Evolutionary conservation across 1,139 yeast genomes (phyloP).

Genomic region (Candida mesenterica): DNA sequence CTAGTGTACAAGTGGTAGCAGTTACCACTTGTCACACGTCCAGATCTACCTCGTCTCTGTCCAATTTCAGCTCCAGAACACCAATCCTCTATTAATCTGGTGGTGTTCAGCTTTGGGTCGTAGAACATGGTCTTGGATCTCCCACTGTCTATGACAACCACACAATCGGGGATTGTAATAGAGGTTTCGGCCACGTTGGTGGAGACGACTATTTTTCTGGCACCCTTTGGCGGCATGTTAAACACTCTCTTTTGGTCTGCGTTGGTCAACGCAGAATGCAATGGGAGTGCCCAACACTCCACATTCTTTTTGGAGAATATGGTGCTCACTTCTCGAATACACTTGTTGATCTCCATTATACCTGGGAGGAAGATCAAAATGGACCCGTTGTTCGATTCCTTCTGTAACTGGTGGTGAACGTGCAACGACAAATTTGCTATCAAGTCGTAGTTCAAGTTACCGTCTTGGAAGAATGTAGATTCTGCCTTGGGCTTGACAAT

Average conservation of each 20-base stretch:
- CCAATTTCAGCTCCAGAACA: constrained; percentile 89
- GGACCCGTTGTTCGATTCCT: constrained; percentile 57
- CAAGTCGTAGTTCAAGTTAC: constrained; percentile 72
- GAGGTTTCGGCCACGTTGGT: constrained; percentile 90
- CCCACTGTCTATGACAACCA: constrained; percentile 87
- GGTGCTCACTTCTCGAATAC: constrained; percentile 27
- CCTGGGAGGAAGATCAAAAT: constrained; percentile 88
- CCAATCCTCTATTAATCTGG: constrained; percentile 77
- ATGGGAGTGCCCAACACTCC: constrained; percentile 58
- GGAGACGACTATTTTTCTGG: constrained; percentile 80
- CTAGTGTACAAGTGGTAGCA: constrained; percentile 80
- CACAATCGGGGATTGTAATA: constrained; percentile 91
- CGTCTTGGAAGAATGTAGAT: constrained; percentile 59
- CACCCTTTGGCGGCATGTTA: constrained; percentile 45
- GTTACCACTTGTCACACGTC: constrained; percentile 81
- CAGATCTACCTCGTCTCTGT: constrained; percentile 98
- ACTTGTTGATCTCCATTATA: constrained; percentile 74
- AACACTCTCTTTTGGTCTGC: constrained; percentile 81
- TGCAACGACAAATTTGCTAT: constrained; percentile 54
- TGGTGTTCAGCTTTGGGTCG: constrained; percentile 64
- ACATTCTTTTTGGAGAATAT: constrained; percentile 15
- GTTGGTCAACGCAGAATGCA: constrained; percentile 84
- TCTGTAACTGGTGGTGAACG: constrained; percentile 47
- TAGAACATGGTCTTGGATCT: constrained; percentile 75
- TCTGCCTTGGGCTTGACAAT: constrained; percentile 56